These are phyloP conservation scores for Lenzites betulinus DNA, from an alignment of 768 basidiomycete genomes.

Conservation along the genomic window DNA sequence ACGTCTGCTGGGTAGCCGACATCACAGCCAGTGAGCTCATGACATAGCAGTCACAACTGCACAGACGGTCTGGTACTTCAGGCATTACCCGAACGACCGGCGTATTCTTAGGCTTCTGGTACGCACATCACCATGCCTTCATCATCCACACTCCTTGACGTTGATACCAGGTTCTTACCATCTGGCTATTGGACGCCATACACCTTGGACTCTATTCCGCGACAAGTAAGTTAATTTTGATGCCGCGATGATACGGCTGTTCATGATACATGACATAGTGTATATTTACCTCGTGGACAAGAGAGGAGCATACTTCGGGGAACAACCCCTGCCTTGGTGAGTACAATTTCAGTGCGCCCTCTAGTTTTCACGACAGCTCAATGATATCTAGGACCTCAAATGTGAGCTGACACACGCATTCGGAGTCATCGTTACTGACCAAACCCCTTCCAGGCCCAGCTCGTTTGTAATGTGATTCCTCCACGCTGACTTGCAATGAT, in stretches of 20 bases:
- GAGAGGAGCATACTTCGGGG: neutral
- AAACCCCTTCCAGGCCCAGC: neutral
- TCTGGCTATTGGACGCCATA: slow-evolving; percentile 3
- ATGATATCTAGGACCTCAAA: neutral
- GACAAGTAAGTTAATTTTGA: slow-evolving; percentile 1
- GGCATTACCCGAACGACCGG: slow-evolving; percentile 6
- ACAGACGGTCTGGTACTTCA: slow-evolving; percentile 9
- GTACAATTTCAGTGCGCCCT: neutral
- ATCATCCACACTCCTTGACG: too few species aligned
- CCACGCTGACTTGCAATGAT: neutral
- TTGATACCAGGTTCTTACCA: neutral
- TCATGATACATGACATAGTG: neutral
- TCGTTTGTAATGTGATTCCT: slow-evolving; percentile 1
- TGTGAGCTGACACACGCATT: neutral
- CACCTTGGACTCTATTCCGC: slow-evolving; percentile 11
- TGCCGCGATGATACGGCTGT: neutral
- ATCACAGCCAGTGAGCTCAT: neutral
- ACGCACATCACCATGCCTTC: neutral
- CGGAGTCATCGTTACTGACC: too few species aligned
- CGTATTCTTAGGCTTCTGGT: slow-evolving; percentile 3
- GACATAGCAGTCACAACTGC: slow-evolving; percentile 2
- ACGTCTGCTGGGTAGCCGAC: neutral
- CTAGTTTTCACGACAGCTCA: neutral
- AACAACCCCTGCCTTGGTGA: slow-evolving; percentile 6
- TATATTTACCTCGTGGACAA: slow-evolving; percentile 7